phyloP scores from a whole-genome alignment of 2,329 filamentous ascomycete species.

The Venturia asperata region DNA sequence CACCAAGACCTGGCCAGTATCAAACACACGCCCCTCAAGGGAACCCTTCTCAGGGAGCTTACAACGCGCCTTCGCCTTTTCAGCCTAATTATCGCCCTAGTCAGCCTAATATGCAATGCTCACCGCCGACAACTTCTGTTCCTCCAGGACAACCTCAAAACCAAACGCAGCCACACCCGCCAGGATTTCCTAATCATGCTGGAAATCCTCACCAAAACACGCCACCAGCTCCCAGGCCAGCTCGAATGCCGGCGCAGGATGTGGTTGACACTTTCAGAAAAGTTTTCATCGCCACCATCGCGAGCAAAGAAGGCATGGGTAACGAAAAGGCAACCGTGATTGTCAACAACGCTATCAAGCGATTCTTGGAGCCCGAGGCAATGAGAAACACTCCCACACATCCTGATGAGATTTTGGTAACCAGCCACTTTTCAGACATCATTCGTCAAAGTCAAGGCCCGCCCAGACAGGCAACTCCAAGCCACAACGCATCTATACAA shows the following conservation, averaged over 20 bases:
- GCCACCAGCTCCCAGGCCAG: neutral
- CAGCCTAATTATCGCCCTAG: neutral
- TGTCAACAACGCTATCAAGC: slow-evolving; percentile 18
- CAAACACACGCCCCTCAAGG: neutral
- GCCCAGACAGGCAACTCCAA: slow-evolving; percentile 16
- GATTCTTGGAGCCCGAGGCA: slow-evolving; percentile 18
- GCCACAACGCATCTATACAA: neutral
- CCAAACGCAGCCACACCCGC: neutral
- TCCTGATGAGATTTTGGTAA: slow-evolving; percentile 3
- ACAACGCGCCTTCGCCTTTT: neutral
- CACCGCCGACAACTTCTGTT: neutral
- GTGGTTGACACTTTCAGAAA: slow-evolving; percentile 20
- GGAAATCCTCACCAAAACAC: neutral
- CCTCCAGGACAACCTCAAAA: neutral
- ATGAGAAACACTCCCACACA: slow-evolving; percentile 9
- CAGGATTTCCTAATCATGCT: neutral
- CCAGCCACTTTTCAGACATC: neutral
- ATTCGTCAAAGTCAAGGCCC: slow-evolving; percentile 18
- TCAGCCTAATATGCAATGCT: neutral
- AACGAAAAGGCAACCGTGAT: slow-evolving; percentile 2
- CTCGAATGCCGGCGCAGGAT: slow-evolving; percentile 11
- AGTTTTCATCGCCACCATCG: slow-evolving; percentile 14
- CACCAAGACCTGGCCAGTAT: neutral
- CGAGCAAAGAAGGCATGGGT: slow-evolving; percentile 12
- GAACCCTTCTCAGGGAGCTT: neutral